Percentiles rank a stretch among this genome's conserved stretches.
These are phyloP conservation scores for Ogataea neopini DNA, from an alignment of 805 yeast genomes.

Conservation along the genomic window DNA sequence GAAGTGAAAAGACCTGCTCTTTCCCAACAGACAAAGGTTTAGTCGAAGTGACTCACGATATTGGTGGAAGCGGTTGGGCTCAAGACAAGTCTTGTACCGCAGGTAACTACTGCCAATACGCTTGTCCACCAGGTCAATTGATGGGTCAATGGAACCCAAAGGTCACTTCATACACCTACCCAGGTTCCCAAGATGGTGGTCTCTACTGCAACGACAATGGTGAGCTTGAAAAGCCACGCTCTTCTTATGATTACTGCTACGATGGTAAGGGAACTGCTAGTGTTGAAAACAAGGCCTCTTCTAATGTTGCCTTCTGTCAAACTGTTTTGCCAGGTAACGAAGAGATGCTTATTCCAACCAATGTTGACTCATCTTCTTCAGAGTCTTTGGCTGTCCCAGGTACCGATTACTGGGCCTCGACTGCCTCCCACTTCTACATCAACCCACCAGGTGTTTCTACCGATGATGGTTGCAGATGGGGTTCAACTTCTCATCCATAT, in stretches of 20 bases:
- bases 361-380: constrained; percentile 49
- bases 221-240: constrained; percentile 58
- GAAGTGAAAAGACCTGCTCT: constrained; percentile 46
- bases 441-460: constrained; percentile 81
- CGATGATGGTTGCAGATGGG: constrained; percentile 84
- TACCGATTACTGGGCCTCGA: constrained; percentile 77
- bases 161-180: constrained; percentile 72
- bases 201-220: constrained; percentile 75
- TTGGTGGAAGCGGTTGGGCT: constrained; percentile 84
- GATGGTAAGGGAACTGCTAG: constrained; percentile 77
- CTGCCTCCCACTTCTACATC: constrained; percentile 85
- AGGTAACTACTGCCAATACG: constrained; percentile 88
- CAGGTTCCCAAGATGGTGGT: constrained; percentile 82
- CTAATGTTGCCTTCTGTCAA: constrained; percentile 82
- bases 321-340: constrained; percentile 94
- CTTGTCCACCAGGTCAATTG: constrained; percentile 85
- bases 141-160: constrained; percentile 87
- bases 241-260: constrained; percentile 62
- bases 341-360: constrained; percentile 89
- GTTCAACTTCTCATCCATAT: constrained; percentile 59
- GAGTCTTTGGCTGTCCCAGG: constrained; percentile 80
- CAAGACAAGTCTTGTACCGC: constrained; percentile 70
- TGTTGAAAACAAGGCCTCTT: constrained; percentile 51
- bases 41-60: constrained; percentile 62
- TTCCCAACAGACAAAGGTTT: constrained; percentile 71